Conservation (phyloP, 73 alveolate species). For the Paramecium sonneborni region DNA sequence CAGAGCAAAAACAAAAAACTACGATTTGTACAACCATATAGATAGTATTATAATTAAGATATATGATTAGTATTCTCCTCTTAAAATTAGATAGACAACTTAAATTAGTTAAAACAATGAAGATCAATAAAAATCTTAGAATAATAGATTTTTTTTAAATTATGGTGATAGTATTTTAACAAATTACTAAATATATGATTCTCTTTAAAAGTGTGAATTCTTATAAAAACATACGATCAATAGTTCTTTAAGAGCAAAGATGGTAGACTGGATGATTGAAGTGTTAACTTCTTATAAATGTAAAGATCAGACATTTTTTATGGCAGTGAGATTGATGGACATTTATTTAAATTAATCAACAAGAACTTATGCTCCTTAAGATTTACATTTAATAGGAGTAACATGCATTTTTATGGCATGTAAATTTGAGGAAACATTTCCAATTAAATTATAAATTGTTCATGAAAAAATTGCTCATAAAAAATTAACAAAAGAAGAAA, state of each 20-base stretch:
- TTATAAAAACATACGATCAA: slow-evolving; percentile 73
- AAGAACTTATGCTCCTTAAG: slow-evolving; percentile 63
- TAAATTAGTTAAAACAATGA: not conserved
- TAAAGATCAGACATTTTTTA: slow-evolving; percentile 82
- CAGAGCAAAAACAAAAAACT: slow-evolving; percentile 32
- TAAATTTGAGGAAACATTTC: slow-evolving; percentile 83
- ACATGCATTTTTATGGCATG: slow-evolving; percentile 80
- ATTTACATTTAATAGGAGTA: slow-evolving; percentile 77
- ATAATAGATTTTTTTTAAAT: not conserved
- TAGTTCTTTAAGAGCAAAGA: slow-evolving; percentile 82
- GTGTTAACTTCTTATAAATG: slow-evolving; percentile 80
- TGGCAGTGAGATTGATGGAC: slow-evolving; percentile 90
- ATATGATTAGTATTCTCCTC: not conserved
- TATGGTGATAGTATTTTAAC: not conserved
- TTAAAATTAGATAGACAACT: not conserved
- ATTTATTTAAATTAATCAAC: not conserved
- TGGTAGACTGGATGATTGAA: slow-evolving; percentile 98
- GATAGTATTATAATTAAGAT: not conserved
- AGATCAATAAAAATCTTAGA: not conserved
- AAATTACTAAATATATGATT: not conserved
- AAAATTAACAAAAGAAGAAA: slow-evolving; percentile 58
- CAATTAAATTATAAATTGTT: slow-evolving; percentile 61
- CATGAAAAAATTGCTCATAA: slow-evolving; percentile 67
- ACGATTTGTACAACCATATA: not conserved
- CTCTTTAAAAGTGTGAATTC: not conserved